Evolutionary conservation across 768 basidiomycete species (phyloP).

Genomic region (Rubroboletus satanas): DNA sequence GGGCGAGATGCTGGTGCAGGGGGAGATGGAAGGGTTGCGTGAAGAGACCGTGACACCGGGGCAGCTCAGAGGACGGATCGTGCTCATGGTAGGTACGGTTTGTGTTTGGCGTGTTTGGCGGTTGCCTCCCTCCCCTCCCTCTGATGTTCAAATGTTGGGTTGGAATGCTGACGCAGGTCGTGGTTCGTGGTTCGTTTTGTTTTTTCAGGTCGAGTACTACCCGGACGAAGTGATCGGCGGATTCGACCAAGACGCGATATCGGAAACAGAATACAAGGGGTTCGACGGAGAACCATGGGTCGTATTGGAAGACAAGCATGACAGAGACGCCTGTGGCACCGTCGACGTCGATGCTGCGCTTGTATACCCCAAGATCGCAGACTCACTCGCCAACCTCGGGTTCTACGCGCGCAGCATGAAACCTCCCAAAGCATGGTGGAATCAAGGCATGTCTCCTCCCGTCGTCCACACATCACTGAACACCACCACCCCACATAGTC

Average conservation of each 20-base stretch:
- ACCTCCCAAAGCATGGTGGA: conserved; percentile 49
- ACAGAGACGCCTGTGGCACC: conserved; percentile 20
- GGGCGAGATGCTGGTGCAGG: conserved; percentile 49
- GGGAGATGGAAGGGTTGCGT: conserved; percentile 3
- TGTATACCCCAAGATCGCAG: conserved; percentile 38
- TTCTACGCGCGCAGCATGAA: conserved; percentile 64
- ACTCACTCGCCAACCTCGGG: conserved; percentile 51
- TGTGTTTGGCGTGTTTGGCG: neutral
- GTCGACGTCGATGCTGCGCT: conserved; percentile 2
- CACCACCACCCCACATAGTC: neutral
- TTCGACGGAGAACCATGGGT: conserved; percentile 4
- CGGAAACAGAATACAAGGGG: neutral
- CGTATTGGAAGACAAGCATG: neutral
- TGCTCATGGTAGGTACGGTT: conserved; percentile 47
- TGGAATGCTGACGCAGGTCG: neutral
- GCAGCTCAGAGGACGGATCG: conserved; percentile 49
- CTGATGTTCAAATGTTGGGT: neutral
- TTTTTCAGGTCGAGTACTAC: conserved; percentile 53
- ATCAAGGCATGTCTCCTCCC: conserved; percentile 28
- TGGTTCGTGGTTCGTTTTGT: neutral
- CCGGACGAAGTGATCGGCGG: conserved; percentile 14
- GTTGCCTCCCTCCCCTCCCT: neutral
- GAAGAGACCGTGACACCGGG: conserved; percentile 40
- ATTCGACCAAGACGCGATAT: neutral
- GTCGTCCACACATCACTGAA: neutral